Evolutionary conservation across 352 stramenopile species (phyloP).

Genomic region (Phytophthora capsici): DNA sequence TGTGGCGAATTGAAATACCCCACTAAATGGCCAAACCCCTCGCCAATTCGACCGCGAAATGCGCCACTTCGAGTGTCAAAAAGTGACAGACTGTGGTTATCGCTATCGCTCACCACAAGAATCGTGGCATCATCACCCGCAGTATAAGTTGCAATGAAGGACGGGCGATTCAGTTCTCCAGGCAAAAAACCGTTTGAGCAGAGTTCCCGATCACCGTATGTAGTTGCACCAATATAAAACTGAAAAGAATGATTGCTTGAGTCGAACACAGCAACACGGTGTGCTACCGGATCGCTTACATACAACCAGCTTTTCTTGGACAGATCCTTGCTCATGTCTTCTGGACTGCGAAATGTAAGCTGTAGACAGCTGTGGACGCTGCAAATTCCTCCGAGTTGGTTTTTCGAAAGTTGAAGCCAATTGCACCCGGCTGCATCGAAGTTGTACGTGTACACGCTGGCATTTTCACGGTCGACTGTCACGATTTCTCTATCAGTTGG

Average conservation of each 20-base stretch:
- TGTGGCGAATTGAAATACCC: slow-evolving; percentile 64
- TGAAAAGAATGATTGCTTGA: slow-evolving; percentile 23
- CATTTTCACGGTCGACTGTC: slow-evolving; percentile 64
- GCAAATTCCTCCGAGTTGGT: slow-evolving; percentile 22
- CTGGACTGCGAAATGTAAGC: slow-evolving; percentile 8
- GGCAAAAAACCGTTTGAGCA: slow-evolving; percentile 56
- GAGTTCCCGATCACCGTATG: slow-evolving; percentile 56
- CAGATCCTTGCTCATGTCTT: slow-evolving; percentile 5
- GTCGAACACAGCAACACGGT: slow-evolving; percentile 59
- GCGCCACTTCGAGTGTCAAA: slow-evolving; percentile 49
- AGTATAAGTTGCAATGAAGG: slow-evolving; percentile 40
- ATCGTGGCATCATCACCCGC: slow-evolving; percentile 5
- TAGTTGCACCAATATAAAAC: slow-evolving; percentile 58
- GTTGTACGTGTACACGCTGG: slow-evolving; percentile 55
- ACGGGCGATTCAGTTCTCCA: slow-evolving; percentile 61
- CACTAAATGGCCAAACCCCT: slow-evolving; percentile 59
- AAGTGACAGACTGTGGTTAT: slow-evolving; percentile 65
- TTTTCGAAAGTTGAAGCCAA: slow-evolving; percentile 40
- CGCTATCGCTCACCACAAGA: slow-evolving; percentile 62
- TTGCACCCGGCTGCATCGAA: slow-evolving; percentile 49
- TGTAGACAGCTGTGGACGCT: slow-evolving; percentile 44
- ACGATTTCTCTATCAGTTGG: slow-evolving; percentile 46
- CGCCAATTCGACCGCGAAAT: slow-evolving; percentile 51
- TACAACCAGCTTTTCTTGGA: slow-evolving; percentile 33
- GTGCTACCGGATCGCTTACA: slow-evolving; percentile 60